Evolutionary conservation across 306 rosid species (phyloP), one percentile per base, ranked within the genome.

Genomic region (Cucumis hystrix): DNA sequence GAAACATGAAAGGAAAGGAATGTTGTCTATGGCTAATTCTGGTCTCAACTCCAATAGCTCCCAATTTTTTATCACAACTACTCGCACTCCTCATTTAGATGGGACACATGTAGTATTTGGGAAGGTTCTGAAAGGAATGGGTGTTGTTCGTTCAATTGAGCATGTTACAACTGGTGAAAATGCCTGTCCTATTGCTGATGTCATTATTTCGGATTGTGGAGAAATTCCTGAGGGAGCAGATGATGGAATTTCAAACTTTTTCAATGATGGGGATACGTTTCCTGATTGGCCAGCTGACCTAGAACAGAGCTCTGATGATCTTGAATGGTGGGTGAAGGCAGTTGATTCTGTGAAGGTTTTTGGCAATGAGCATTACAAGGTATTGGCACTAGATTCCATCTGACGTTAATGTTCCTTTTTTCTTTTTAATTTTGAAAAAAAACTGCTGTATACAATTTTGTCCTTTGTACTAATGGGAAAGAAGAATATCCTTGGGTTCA

Each of bases 241-340:
- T 75, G 98, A 91, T 79, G 98, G 98, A 40, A 85, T 86, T 69
- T 86, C 89, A 49, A 88, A 91, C 80, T 88, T 93, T 76, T 93
- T 91, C 83, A 91, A 91, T 68, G 98, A 93, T 18, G 98, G 98
- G 13, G 98, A 93, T 78, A 78, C 83, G 39, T 88, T 83, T 82
- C 96, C 97, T 30, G 98, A 93, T 82, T 93, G 98, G 98, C 98
- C 98, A 12, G 89, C 84, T 79, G 98, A 93, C 82, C 89, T 93
- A 25, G 92, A 88, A 72, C 88, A 80, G 77, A 88, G 79, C 72
- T 78, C 97, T 35, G 62, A 35, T 73, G 98, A 89, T 39, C 89
- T 93, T 78, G 80, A 83, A 20, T 93, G 98, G 98, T 93, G 97
- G 98, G 82, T 83, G 84, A 83, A 80, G 69, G 84, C 97, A 56